phyloP scores from a whole-genome alignment of 2,329 filamentous ascomycete species.

The Talaromyces marneffei region DNA sequence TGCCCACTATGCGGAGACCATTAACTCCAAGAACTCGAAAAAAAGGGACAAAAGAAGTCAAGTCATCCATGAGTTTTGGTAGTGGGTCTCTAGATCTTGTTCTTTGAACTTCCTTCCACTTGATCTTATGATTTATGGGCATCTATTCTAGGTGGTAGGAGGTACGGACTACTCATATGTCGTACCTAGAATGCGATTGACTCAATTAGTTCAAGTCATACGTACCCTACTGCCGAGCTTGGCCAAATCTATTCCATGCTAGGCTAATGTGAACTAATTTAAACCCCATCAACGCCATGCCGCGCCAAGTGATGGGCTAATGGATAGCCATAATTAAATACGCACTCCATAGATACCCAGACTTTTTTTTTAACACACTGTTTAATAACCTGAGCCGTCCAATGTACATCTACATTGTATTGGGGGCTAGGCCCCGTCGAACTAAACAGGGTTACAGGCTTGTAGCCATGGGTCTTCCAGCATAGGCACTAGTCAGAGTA shows the following conservation, averaged over 20 bases:
- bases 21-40: background rate
- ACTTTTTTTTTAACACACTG: background rate
- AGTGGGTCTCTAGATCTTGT: background rate
- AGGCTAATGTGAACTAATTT: background rate
- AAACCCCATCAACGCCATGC: background rate
- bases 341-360: background rate
- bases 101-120: background rate
- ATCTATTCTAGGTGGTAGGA: too few species aligned
- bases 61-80: background rate
- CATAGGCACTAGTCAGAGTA: background rate
- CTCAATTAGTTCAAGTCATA: background rate
- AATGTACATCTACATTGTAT: background rate
- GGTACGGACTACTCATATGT: too few species aligned
- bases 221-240: background rate
- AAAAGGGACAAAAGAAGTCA: background rate
- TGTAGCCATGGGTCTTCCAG: background rate
- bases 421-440: conserved; percentile 6
- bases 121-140: background rate
- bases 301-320: background rate
- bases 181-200: background rate
- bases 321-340: background rate
- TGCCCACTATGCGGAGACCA: background rate
- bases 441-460: background rate
- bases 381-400: background rate
- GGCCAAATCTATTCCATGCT: background rate